These are phyloP conservation scores for Xylaria sp. DNA, from an alignment of 2,329 filamentous ascomycete species.

Conservation along the genomic window DNA sequence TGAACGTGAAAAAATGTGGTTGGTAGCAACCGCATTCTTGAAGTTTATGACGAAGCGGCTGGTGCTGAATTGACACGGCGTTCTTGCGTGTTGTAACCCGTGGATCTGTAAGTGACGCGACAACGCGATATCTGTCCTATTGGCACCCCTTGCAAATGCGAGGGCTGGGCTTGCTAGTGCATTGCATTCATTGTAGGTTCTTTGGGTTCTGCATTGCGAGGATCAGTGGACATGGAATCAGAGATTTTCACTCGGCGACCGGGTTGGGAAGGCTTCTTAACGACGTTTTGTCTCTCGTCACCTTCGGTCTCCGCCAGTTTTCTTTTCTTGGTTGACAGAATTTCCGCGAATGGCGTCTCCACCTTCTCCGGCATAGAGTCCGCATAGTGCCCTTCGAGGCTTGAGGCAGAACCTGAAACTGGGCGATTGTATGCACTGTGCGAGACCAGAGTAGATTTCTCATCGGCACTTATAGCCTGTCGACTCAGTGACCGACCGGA, in stretches of 20 bases:
- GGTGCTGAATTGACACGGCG: neutral
- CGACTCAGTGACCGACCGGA: neutral
- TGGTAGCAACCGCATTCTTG: neutral
- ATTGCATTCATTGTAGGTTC: conserved; percentile 3
- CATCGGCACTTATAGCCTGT: conserved; percentile 25
- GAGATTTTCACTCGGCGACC: conserved; percentile 21
- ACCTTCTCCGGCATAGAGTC: neutral
- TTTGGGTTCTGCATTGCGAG: neutral
- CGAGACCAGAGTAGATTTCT: conserved; percentile 24
- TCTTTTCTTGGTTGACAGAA: conserved; percentile 2
- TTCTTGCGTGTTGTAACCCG: neutral
- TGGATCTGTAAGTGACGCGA: conserved; percentile 29
- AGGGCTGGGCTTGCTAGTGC: conserved; percentile 5
- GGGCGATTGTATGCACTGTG: conserved; percentile 41
- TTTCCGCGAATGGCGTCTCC: neutral
- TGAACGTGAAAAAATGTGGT: neutral
- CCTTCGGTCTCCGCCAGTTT: conserved; percentile 12
- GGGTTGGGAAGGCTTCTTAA: neutral
- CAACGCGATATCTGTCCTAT: conserved; percentile 22
- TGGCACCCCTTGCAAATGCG: conserved; percentile 17
- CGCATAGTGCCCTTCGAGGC: neutral
- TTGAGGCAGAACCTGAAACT: conserved; percentile 30
- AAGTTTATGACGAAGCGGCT: neutral
- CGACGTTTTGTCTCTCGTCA: conserved; percentile 18
- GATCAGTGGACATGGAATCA: conserved; percentile 32